Base-by-base conservation (phyloP, 2,329 filamentous ascomycete genomes). In the Fusarium luffae region DNA sequence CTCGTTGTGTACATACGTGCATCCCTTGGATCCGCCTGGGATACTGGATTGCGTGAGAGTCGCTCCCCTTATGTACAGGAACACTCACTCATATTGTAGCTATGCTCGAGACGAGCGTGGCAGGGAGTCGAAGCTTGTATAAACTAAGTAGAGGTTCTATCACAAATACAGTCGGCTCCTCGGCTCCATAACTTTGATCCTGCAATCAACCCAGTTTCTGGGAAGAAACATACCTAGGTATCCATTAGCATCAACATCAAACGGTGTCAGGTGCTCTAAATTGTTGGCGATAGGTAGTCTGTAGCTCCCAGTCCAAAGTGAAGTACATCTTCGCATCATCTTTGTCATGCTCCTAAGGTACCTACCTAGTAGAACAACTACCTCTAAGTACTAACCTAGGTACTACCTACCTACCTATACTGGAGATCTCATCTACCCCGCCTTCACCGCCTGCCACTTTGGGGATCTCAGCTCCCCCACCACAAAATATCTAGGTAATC, bases 401-500 rank as follows among this genome's bases (percentile, higher is more conserved):
- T 37, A 37, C 32, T 37, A n/a, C 32, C 16, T 28, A 28, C 13
- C 32, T 37, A n/a, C 32, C 16, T 28, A 28, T 28, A 28, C 28
- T 13, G 28, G 28, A 23, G 23, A 16, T 9, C 7, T 23, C 21
- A 16, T 13, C 47, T 64, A 67, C 66, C 63, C 66, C 58, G 27
- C 54, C 27, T 54, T 71, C 68, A 75, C 74, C 73, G 71, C 76
- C 74, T 76, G 46, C 75, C 62, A 8, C 19, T 70, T 71, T 13
- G 61, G 63, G n/a, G 42, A 32, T 32, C 25, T n/a, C 40, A 37
- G 44, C 47, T 59, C 54, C 74, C 71, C 74, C 75, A 72, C 74
- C 70, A 75, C 54, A 48, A 54, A 59, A 65, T 48, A 59, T 65
- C 50, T 48, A 65, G 51, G 48, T 37, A 18, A 54, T 32, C 28